Evolutionary conservation across 805 yeast species (phyloP), one percentile per base, ranked within the genome.

Genomic region (Ascoidea asiatica): DNA sequence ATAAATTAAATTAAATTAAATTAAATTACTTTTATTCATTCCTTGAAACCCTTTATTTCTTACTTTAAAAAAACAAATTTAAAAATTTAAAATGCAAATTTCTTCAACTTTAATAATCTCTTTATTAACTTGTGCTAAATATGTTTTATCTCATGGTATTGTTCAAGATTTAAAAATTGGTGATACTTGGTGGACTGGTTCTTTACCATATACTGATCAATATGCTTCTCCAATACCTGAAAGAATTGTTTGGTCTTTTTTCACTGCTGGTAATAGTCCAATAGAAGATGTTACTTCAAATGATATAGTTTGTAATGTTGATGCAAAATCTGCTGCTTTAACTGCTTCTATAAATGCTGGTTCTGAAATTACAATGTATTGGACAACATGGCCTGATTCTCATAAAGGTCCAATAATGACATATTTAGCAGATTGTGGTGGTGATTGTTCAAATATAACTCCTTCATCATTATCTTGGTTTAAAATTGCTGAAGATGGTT

Each of bases 361-460:
- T 11, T 49, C 46, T 19, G 19, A 21, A 1, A 37, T 47, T 19
- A 42, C 45, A 17, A 43, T 46, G 22, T 19, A 43, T 38, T 47
- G 50, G 50, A 48, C 23, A 37, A 20, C 5, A 19, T 48, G 44
- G 36, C 47, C 44, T 15, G 38, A 39, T 5, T 43, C 47, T 19
- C 49, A 46, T 33, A n/a, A n/a, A n/a, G 50, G 48, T 17, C 50
- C 49, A 5, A 37, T 44, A 6, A 46, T 46, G 37, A 48, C 48
- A 8, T 48, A 48, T 40, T 40, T 48, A 35, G 50, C 50, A 1
- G 41, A n/a, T 21, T 39, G 29, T 37, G 38, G 17, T 43, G 49
- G 44, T 15, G 41, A 42, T 6, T 42, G 38, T 21, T 19, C 40
- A 6, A 5, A 8, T 11, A 19, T 21, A 35, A 17, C n/a, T 19